Conservation (phyloP, 257 asterid genomes). For the Leonotis leonurus region DNA sequence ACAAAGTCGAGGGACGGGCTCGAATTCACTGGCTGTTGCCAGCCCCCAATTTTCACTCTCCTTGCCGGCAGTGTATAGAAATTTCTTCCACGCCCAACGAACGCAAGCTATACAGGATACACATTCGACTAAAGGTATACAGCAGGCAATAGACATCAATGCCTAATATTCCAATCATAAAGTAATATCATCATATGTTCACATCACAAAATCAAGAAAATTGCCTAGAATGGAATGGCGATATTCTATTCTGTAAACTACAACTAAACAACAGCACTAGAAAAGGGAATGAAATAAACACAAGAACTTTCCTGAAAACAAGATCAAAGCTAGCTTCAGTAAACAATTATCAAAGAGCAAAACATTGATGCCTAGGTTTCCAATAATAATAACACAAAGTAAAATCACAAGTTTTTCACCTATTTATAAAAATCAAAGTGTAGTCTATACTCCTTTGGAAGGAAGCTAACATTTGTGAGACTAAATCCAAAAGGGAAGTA, state of each 20-base stretch:
- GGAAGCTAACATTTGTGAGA: not conserved
- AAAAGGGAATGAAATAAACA: not conserved
- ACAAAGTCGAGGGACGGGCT: slow-evolving; percentile 77
- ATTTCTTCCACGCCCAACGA: slow-evolving; percentile 98
- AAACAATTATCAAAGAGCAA: too few species aligned
- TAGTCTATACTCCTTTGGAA: not conserved
- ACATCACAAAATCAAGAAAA: slow-evolving; percentile 2
- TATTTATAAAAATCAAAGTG: not conserved
- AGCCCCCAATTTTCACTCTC: slow-evolving; percentile 96
- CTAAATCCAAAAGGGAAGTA: slow-evolving; percentile 5
- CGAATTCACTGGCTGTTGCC: slow-evolving; percentile 76
- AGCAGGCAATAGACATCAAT: slow-evolving; percentile 87
- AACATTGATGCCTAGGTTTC: too few species aligned
- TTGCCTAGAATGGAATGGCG: not conserved
- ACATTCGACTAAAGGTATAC: slow-evolving; percentile 85
- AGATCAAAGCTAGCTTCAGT: too few species aligned
- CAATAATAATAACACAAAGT: too few species aligned
- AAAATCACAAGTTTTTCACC: not conserved
- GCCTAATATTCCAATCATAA: slow-evolving; percentile 29
- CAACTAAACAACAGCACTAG: not conserved
- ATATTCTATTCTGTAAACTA: too few species aligned
- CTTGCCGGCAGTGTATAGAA: slow-evolving; percentile 77
- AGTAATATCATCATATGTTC: slow-evolving; percentile 5
- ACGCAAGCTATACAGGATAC: slow-evolving; percentile 84
- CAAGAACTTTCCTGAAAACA: too few species aligned